phyloP scores from a whole-genome alignment of 2,329 filamentous ascomycete species.

The Cordyceps farinosa region DNA sequence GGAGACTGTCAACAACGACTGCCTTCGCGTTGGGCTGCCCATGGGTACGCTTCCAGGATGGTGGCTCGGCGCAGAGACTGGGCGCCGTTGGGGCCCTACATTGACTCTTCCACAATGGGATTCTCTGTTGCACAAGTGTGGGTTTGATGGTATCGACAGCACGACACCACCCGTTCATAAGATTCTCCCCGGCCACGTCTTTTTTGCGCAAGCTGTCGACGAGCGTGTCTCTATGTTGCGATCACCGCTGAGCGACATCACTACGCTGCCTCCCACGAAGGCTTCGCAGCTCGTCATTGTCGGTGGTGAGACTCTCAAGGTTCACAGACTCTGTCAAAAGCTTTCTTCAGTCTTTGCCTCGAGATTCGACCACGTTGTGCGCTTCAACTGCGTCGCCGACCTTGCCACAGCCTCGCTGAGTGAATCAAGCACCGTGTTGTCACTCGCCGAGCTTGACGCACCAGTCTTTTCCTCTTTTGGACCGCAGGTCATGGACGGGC shows the following conservation, averaged over 20 bases:
- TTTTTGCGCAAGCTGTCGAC: conserved; percentile 21
- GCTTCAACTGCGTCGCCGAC: background rate
- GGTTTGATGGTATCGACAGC: conserved; percentile 19
- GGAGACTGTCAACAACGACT: conserved; percentile 23
- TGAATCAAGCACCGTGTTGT: conserved; percentile 21
- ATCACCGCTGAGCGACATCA: background rate
- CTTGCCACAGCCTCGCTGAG: too few species aligned
- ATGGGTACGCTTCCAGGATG: conserved; percentile 29
- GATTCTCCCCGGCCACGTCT: background rate
- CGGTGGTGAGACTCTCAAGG: background rate
- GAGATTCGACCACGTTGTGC: background rate
- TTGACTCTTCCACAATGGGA: conserved; percentile 13
- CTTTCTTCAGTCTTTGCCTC: conserved; percentile 18
- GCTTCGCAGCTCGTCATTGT: background rate
- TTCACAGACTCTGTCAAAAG: conserved; percentile 4
- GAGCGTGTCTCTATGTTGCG: background rate
- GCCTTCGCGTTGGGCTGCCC: conserved; percentile 19
- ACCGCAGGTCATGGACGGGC: conserved; percentile 25
- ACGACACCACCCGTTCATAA: background rate
- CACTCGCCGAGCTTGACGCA: conserved; percentile 21
- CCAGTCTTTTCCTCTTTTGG: conserved; percentile 32
- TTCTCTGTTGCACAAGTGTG: background rate
- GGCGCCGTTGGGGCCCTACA: conserved; percentile 17
- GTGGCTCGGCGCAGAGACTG: conserved; percentile 28
- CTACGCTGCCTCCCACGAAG: background rate